phyloP scores from a whole-genome alignment of 257 asterid species.

The Oldenlandia corymbosa region DNA sequence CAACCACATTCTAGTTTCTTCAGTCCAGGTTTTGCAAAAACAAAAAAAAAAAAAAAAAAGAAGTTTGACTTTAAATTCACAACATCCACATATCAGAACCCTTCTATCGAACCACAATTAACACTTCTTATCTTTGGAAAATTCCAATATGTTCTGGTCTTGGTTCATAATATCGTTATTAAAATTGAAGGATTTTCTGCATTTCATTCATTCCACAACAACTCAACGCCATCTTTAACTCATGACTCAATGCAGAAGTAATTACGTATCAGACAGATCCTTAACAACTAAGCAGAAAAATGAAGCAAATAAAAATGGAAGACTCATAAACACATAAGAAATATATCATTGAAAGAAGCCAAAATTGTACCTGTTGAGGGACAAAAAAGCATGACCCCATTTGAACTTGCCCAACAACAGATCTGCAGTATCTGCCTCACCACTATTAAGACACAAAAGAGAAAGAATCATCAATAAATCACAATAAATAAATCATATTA shows the following conservation, averaged over 20 bases:
- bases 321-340: not conserved
- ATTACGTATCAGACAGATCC: not conserved
- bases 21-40: too few relatives aligned
- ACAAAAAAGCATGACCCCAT: constrained; percentile 98
- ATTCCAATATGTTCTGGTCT: not conserved
- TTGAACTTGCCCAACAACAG: constrained; percentile 81
- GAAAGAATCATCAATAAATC: constrained; percentile 13
- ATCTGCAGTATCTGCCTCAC: constrained; percentile 77
- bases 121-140: not conserved
- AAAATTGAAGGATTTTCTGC: not conserved
- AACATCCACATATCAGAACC: not conserved
- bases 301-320: not conserved
- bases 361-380: constrained; percentile 68
- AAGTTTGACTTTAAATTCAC: too few relatives aligned
- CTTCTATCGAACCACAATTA: not conserved
- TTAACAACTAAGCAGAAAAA: not conserved
- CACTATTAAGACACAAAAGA: constrained; percentile 36
- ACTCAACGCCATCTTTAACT: not conserved
- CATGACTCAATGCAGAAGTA: not conserved
- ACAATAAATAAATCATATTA: not conserved
- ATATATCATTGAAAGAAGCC: constrained; percentile 1
- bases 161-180: not conserved
- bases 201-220: not conserved
- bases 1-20: too few relatives aligned
- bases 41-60: too few relatives aligned